Base-by-base conservation (phyloP, 208 protist genomes). In the Wallacemonas rigidus region DNA sequence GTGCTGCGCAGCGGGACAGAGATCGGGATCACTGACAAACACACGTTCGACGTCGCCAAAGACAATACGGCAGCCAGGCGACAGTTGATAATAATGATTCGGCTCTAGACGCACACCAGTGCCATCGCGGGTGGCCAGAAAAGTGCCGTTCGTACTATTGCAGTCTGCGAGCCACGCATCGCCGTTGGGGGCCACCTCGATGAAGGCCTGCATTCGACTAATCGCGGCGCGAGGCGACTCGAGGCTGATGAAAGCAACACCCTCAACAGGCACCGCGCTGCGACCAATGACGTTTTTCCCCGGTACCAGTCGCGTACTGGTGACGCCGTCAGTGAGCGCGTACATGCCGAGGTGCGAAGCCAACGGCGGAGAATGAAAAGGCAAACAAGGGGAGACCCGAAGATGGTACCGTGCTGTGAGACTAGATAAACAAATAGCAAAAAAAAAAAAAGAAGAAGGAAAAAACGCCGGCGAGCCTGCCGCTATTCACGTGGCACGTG, bases 131-230 rank as follows among this genome's bases (percentile, higher is more conserved):
- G 91, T 61, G 39, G 85, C 69, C 15, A 95, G 47, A 65, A 86
- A 87, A 1, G 92, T 97, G 12, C 92, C 92, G 80, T 97, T 97
- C 2, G 92, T 97, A 44, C 90, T 95, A 47, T 86, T 83, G 76
- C 87, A 92, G 76, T 97, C 92, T 36, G 67, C 74, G 12, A 97
- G 54, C 90, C 92, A 97, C 40, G 86, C 89, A 62, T 97, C 92
- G 1, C 88, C 90, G 71, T 97, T 97, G 6, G 81, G 48, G 14
- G 74, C 80, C 1, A 97, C 67, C 45, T 94, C 87, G 60, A 97
- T 85, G 17, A 88, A 76, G 0, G 92, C 92, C 63, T 97, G 92
- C 75, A 90, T 79, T 3, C 92, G 82, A 69, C 92, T 97, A 26
- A 97, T 79, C 2, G 89, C 80, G 2, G 74, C 65, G 14, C 71